These are phyloP conservation scores for Cyberlindnera meyerae DNA, from an alignment of 805 yeast species.

Conservation along the genomic window DNA sequence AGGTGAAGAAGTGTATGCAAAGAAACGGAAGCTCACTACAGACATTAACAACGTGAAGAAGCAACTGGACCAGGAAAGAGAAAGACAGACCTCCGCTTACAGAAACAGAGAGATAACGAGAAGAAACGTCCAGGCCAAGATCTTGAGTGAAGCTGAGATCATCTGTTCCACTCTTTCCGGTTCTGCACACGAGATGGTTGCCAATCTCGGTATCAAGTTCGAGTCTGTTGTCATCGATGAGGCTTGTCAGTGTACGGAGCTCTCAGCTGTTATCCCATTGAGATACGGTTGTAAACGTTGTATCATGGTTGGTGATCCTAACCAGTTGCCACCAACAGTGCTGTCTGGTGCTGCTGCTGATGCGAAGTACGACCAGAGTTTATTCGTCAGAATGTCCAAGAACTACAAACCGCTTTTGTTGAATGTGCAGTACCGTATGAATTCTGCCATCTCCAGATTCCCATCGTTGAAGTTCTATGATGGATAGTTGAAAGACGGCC, in stretches of 20 bases:
- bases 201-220: constrained; percentile 68
- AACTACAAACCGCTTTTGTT: constrained; percentile 58
- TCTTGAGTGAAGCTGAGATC: constrained; percentile 71
- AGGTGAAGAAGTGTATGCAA: constrained; percentile 44
- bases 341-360: constrained; percentile 82
- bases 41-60: constrained; percentile 66
- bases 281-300: constrained; percentile 87
- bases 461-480: constrained; percentile 83
- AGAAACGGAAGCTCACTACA: constrained; percentile 52
- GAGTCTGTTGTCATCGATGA: constrained; percentile 93
- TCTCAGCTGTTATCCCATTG: constrained; percentile 86
- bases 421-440: constrained; percentile 96
- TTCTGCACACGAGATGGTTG: constrained; percentile 83
- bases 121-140: constrained; percentile 66
- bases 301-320: constrained; percentile 98
- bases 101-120: constrained; percentile 77
- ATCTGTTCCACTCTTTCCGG: constrained; percentile 93
- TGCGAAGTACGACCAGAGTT: constrained; percentile 78
- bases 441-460: constrained; percentile 81
- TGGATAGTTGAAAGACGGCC: constrained; percentile 72
- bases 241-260: constrained; percentile 95
- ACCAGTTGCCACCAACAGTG: constrained; percentile 96
- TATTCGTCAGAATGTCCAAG: constrained; percentile 90
- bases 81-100: constrained; percentile 57
- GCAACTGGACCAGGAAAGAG: constrained; percentile 75